phyloP scores from a whole-genome alignment of 148 eudicot genomes.

The Silene uniflora region DNA sequence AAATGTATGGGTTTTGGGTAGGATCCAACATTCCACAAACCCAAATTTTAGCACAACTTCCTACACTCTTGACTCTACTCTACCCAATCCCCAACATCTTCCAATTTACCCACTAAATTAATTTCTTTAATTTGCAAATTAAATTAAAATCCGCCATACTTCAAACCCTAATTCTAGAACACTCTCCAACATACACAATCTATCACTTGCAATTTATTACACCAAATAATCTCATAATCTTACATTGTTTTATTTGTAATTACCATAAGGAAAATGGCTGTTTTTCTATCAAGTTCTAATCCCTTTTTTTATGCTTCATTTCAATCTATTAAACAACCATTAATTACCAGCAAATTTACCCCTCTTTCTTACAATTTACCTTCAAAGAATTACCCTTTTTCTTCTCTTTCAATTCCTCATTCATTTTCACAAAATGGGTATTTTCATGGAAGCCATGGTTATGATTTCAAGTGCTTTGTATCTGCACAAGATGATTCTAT shows the following conservation, averaged over 20 bases:
- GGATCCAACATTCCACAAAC: background rate
- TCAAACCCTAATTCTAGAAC: background rate
- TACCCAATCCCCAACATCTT: no score
- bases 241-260: background rate
- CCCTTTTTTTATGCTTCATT: constrained; percentile 17
- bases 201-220: background rate
- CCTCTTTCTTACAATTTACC: constrained; percentile 9
- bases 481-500: constrained; percentile 17
- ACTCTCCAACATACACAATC: background rate
- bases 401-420: background rate
- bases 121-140: background rate
- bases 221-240: background rate
- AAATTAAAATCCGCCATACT: background rate
- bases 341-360: constrained; percentile 12
- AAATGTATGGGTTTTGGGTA: background rate
- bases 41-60: background rate
- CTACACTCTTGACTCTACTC: no score
- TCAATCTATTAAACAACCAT: constrained; percentile 15
- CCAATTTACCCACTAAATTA: background rate
- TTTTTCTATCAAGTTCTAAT: constrained; percentile 25
- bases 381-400: constrained; percentile 3
- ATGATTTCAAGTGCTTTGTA: constrained; percentile 13
- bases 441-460: constrained; percentile 7
- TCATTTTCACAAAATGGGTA: background rate
- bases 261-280: constrained; percentile 21